A percentile compares a stretch with the other conserved stretches of the same genome.
These are phyloP conservation scores for Suillus clintonianus DNA, from an alignment of 768 basidiomycete species.

Conservation along the genomic window DNA sequence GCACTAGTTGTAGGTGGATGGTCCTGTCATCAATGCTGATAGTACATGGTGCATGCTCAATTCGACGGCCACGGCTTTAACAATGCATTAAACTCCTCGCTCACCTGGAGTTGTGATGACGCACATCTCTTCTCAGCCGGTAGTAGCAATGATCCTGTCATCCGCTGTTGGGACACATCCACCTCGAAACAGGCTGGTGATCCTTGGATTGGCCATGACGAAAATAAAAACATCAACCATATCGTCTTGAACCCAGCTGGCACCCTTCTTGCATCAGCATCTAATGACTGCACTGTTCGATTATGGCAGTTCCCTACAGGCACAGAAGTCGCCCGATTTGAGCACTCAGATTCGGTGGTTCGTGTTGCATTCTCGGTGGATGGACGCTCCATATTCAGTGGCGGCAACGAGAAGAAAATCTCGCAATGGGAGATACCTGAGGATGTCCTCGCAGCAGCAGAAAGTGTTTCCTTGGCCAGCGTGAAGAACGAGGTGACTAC, in stretches of 20 bases:
- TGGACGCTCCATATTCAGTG: not conserved
- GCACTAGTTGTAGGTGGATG: no score
- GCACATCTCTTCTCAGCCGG: no score
- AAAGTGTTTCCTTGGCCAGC: not conserved
- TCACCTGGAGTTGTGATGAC: no score
- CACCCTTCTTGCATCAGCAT: constrained; percentile 18
- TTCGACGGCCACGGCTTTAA: no score
- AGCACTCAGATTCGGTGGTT: not conserved
- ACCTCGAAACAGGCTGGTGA: no score
- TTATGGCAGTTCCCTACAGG: constrained; percentile 26
- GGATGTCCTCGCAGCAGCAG: not conserved
- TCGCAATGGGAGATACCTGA: not conserved
- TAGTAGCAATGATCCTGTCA: no score
- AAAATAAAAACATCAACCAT: not conserved
- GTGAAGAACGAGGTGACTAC: not conserved
- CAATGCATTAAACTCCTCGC: no score
- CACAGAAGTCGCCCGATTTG: constrained; percentile 19
- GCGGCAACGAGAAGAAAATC: not conserved
- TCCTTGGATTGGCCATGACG: not conserved
- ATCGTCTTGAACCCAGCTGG: constrained; percentile 20
- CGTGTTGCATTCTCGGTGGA: not conserved
- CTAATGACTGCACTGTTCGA: constrained; percentile 29
- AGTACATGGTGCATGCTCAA: no score
- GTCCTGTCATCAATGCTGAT: no score
- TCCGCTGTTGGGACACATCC: no score